Base-by-base conservation (phyloP, 2,329 filamentous ascomycete species). In the Pestalotiopsis sp. region DNA sequence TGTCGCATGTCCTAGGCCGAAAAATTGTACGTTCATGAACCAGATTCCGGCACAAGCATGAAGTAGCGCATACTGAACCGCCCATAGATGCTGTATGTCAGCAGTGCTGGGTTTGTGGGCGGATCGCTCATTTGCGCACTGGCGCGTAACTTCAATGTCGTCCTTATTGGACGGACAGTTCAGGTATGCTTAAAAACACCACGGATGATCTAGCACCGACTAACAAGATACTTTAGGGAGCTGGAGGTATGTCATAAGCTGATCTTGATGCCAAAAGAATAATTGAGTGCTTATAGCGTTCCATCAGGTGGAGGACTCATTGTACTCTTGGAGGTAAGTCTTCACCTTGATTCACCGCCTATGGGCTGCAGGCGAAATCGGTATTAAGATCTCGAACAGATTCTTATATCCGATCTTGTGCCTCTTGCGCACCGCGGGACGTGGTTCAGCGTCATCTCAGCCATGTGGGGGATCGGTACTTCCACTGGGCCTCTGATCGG, bases 401-500 rank as follows among this genome's bases (percentile, higher is more conserved):
- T 70, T 64, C 59, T 82, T 14, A 73, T 82, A 52, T 81, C 80
- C 1, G 80, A 82, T 71, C 69, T 82, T 31, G 77, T 82, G 27
- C 78, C 78, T 27, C 73, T 82, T 6, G 69, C 75, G n/a, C 76
- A 77, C 67, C 73, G 79, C 70, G 78, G 79, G 4, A 77, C 75
- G 65, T 79, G 75, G 73, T 78, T 70, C 65, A 78, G 56, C 73
- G 75, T 61, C 73, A 73, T 71, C 71, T 77, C 69, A 25, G 66
- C 60, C 49, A 71, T 73, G 68, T 73, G 72, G 88, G 82, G 86
- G 1, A 64, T 91, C 4, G 89, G 88, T 0, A 88, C 81, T 2
- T 85, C 87, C 0, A 78, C 79, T 17, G 87, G 87, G 0, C 88
- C 83, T 6, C 71, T 87, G 27, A 79, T 86, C 45, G 85, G 88